Base-by-base conservation (phyloP, 345 rosid genomes). In the Hibiscus mutabilis region DNA sequence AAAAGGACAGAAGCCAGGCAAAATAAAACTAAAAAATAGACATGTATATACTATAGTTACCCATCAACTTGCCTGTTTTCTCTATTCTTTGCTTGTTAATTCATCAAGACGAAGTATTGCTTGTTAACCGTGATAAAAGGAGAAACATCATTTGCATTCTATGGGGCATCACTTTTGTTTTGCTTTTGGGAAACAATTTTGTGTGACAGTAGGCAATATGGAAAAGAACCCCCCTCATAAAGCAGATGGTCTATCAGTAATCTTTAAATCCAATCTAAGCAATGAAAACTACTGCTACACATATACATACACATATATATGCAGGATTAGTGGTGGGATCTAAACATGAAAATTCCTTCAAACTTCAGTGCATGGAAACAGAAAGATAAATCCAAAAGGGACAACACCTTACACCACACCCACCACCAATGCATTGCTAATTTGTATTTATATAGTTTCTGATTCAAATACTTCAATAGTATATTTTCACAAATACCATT, bases 181-280 rank as follows among this genome's bases (percentile, higher is more conserved):
- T 22, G 74, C 67, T 71, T 59, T 71, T 71, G 18, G 74, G 74
- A 60, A 60, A 71, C 74, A 71, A 71, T 25, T 47, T 60, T 46
- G 18, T 58, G 42, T 60, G 57, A 59, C 42, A 57, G 57, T 25
- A 67, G 70, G 70, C 59, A 67, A 27, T 16, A 25, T 49, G 8
- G 58, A 15, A 71, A 25, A 27, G 46, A 59, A 7, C 66, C 44
- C 27, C 22, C 51, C 52, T 4, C 18, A 5, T 5, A 49, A 49
- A 49, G 42, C 25, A 25, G 27, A 57, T 69, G 12, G 68, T 42
- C 18, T 42, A 64, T 12, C 21, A 66, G 21, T 47, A 15, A 66
- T 44, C n/a, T 13, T 66, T 46, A 66, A 66, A 44, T 22, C 22
- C 69, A 66, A 46, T 66, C 22, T 66, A 44, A 66, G 37, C 55